Conservation (phyloP, 2,329 filamentous ascomycete species). For the Pleomassaria siparia region DNA sequence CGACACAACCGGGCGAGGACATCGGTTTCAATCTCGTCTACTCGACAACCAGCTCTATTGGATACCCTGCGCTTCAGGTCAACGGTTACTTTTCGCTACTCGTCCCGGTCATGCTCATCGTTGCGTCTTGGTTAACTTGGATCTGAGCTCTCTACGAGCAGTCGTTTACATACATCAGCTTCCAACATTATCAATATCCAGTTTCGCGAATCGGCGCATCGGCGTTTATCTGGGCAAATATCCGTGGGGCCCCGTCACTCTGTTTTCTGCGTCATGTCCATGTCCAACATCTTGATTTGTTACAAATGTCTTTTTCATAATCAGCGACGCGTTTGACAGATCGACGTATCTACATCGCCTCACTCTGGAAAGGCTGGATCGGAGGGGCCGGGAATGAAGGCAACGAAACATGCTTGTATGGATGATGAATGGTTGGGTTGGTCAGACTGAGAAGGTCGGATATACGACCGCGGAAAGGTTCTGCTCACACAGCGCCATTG, state of each 20-base stretch:
- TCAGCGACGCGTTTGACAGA: background rate
- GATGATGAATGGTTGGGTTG: background rate
- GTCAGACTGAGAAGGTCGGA: too few relatives aligned
- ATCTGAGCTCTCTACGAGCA: background rate
- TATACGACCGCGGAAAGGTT: slow-evolving; percentile 7
- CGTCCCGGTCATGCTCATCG: slow-evolving; percentile 28
- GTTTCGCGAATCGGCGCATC: background rate
- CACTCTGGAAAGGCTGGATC: background rate
- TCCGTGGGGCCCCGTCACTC: background rate
- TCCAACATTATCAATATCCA: background rate
- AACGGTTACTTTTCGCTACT: slow-evolving; percentile 31
- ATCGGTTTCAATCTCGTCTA: slow-evolving; percentile 79
- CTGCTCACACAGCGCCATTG: slow-evolving; percentile 19
- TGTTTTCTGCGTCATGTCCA: too few relatives aligned
- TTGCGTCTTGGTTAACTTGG: slow-evolving; percentile 27
- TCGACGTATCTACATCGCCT: background rate
- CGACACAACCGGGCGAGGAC: slow-evolving; percentile 47
- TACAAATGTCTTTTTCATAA: background rate
- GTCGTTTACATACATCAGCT: background rate
- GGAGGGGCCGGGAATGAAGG: background rate
- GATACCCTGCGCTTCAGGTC: slow-evolving; percentile 23
- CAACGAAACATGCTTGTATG: background rate
- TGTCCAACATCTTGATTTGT: background rate
- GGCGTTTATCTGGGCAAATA: slow-evolving; percentile 3
- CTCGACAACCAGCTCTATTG: slow-evolving; percentile 50